Conservation (phyloP, 805 yeast species). For the Maudiozyma serrabonitensis region DNA sequence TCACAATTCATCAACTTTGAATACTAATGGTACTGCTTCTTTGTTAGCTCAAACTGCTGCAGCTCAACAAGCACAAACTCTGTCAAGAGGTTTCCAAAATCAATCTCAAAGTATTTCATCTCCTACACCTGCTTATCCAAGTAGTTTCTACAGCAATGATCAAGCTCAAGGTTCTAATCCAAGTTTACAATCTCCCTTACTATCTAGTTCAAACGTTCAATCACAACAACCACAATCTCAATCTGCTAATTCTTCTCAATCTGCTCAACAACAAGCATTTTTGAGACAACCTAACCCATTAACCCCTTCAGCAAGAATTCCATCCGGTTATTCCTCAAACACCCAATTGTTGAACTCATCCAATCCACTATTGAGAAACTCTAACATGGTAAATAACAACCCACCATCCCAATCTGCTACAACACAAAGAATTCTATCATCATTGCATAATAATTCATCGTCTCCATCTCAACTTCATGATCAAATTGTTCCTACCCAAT, state of each 20-base stretch:
- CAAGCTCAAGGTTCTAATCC: background rate
- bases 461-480: constrained; percentile 6
- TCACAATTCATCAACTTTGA: constrained; percentile 2
- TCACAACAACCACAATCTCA: background rate
- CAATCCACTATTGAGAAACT: constrained; percentile 27
- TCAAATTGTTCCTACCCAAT: background rate
- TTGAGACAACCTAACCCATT: constrained; percentile 24
- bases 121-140: constrained; percentile 1
- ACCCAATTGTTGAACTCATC: constrained; percentile 15
- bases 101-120: background rate
- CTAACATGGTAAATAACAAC: constrained; percentile 18
- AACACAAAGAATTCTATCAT: constrained; percentile 12
- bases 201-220: background rate
- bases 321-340: constrained; percentile 27
- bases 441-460: constrained; percentile 5
- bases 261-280: constrained; percentile 20
- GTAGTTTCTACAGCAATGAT: constrained; percentile 1
- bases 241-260: constrained; percentile 6
- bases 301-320: constrained; percentile 28
- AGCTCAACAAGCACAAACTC: background rate
- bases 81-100: background rate
- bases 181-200: constrained; percentile 1
- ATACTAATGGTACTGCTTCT: constrained; percentile 1
- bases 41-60: constrained; percentile 1
- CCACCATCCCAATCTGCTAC: constrained; percentile 13